Base-by-base conservation (phyloP, 2,329 filamentous ascomycete genomes). In the Verticillium nonalfalfae region DNA sequence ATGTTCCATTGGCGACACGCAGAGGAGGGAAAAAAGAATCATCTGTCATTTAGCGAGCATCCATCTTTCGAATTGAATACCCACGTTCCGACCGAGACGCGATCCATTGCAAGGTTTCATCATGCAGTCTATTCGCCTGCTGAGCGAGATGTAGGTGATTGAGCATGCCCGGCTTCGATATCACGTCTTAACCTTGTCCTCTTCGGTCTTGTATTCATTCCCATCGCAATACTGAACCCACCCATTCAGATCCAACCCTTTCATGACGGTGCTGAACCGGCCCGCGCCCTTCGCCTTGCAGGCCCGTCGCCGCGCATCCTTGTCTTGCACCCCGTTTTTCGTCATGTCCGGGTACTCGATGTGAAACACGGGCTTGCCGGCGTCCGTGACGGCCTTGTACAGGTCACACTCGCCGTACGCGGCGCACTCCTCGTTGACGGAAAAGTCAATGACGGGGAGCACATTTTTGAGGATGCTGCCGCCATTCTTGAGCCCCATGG, bases 361-460 rank as follows among this genome's bases (percentile, higher is more conserved):
- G 69, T 90, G 84, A 70, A 90, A 90, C 34, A 91, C 88, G 1
- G 88, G 87, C 71, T 90, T 90, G 35, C 79, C 78, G 4, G 80
- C 81, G 10, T 79, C 68, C 60, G 87, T 80, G 68, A 90, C 90
- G 3, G 79, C 72, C 2, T 75, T 72, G 70, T 85, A 90, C 1
- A 73, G 79, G 38, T 75, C 74, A 68, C 88, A 90, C 70, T 90
- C 86, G 4, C 74, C 63, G 66, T 84, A 84, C 69, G 87, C 67
- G 14, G 81, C 79, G 70, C 89, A 91, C 73, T 90, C 81, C 76
- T 91, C 89, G 71, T 90, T 89, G 66, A 91, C 86, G 5, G 79
- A 81, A 74, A 88, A 91, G 68, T 89, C 78, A 59, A 89, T 81
- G 5, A 81, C 72, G 35, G 76, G 71, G 7, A 81, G 63, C 7